phyloP scores from a whole-genome alignment of 192 early-diverging fungal genomes.

The Podila epicladia region DNA sequence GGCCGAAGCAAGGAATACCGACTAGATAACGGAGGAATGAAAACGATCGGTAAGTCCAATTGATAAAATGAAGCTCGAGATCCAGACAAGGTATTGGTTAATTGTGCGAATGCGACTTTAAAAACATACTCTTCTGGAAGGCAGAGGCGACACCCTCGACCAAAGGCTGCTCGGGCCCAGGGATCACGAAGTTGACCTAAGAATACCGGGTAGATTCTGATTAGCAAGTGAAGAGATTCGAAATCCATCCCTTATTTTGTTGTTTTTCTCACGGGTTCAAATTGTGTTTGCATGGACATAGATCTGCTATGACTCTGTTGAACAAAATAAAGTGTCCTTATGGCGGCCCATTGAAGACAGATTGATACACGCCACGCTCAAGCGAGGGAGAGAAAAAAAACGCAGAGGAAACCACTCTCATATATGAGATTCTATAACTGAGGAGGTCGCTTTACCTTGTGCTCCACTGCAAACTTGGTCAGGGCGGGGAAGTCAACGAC shows the following conservation, averaged over 20 bases:
- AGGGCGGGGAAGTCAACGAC: slow-evolving; percentile 78
- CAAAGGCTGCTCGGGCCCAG: slow-evolving; percentile 97
- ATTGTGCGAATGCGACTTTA: slow-evolving; percentile 24
- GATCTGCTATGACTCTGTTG: too few species aligned
- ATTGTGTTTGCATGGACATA: too few species aligned
- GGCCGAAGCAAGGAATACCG: slow-evolving; percentile 93
- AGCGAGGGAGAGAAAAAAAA: background rate
- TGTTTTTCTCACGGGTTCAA: too few species aligned
- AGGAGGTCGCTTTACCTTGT: slow-evolving; percentile 62
- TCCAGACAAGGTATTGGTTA: background rate
- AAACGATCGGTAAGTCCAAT: slow-evolving; percentile 1
- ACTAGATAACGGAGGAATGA: slow-evolving; percentile 53
- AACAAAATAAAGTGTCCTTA: too few species aligned
- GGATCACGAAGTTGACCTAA: slow-evolving; percentile 84
- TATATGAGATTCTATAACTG: too few species aligned
- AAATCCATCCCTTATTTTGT: background rate
- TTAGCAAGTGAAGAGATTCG: background rate
- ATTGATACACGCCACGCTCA: background rate
- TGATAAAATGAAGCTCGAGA: background rate
- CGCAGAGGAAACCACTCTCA: background rate
- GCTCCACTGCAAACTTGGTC: slow-evolving; percentile 80
- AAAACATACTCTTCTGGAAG: slow-evolving; percentile 82
- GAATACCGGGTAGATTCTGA: background rate
- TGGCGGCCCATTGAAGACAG: too few species aligned
- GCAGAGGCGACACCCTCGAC: slow-evolving; percentile 88